Conservation (phyloP, 148 eudicot genomes). For the Pharnaceum exiguum region DNA sequence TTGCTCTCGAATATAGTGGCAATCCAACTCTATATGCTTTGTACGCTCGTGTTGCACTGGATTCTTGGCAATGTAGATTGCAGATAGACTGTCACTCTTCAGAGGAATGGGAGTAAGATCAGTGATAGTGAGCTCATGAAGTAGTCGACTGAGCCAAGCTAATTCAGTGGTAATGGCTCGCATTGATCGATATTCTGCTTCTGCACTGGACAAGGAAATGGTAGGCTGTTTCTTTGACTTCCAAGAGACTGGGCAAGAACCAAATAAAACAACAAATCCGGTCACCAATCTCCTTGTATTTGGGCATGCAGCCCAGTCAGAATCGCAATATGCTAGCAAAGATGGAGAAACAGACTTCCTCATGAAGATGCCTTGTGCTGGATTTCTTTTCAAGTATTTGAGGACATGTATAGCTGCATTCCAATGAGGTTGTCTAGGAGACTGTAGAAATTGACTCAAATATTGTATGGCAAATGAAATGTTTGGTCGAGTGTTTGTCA, state of each 20-base stretch:
- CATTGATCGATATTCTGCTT: not conserved
- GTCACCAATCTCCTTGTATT: not conserved
- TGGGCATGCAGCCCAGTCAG: not conserved
- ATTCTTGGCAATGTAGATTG: not conserved
- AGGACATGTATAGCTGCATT: too few relatives aligned
- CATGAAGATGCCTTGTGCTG: too few relatives aligned
- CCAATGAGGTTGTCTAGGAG: too few relatives aligned
- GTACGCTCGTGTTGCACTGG: not conserved
- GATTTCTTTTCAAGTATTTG: too few relatives aligned
- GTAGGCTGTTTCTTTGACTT: not conserved
- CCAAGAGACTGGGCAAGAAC: not conserved
- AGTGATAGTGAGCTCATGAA: not conserved
- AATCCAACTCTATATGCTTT: not conserved
- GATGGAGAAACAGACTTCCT: too few relatives aligned
- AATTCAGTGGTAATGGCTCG: not conserved
- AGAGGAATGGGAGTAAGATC: not conserved
- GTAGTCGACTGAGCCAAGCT: not conserved
- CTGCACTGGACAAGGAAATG: not conserved
- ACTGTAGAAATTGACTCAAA: too few relatives aligned
- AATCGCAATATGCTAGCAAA: not conserved
- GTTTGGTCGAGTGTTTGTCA: not conserved
- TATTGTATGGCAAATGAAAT: too few relatives aligned
- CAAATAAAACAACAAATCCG: not conserved
- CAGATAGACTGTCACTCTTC: not conserved
- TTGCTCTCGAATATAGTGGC: not conserved